Conservation (phyloP, 1,284 basidiomycete species). For the Cryptococcus deneoformans region DNA sequence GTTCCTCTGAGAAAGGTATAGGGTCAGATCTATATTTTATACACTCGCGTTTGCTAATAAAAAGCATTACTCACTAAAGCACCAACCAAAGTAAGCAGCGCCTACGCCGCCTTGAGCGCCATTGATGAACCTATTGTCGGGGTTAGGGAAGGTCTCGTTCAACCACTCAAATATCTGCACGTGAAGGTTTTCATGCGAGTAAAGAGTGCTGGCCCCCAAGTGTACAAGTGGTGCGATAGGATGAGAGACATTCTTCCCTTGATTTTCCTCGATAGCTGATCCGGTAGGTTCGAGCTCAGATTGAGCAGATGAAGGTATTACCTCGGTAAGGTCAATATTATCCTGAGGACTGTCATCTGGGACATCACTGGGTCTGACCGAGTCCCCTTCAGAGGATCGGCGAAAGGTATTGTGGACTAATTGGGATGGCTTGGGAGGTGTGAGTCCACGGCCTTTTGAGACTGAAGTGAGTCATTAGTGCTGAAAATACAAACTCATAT, state of each 20-base stretch:
- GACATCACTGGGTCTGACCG: not conserved
- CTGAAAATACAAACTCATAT: slow-evolving; percentile 9
- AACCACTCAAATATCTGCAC: slow-evolving; percentile 44
- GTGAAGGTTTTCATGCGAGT: slow-evolving; percentile 46
- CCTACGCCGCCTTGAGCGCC: slow-evolving; percentile 48
- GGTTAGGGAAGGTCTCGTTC: slow-evolving; percentile 39
- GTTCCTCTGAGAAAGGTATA: slow-evolving; percentile 31
- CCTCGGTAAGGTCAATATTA: slow-evolving; percentile 5
- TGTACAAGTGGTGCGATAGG: not conserved
- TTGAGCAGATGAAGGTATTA: not conserved
- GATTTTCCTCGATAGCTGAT: not conserved
- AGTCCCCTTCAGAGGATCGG: slow-evolving; percentile 8
- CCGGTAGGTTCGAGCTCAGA: not conserved
- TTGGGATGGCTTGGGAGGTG: slow-evolving; percentile 7
- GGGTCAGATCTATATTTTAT: too few species aligned
- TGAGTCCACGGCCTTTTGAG: slow-evolving; percentile 39
- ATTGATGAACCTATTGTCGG: slow-evolving; percentile 33
- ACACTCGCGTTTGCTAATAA: not conserved
- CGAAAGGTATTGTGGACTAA: not conserved
- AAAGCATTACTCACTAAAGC: slow-evolving; percentile 35
- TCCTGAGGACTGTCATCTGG: slow-evolving; percentile 6
- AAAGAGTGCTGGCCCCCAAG: slow-evolving; percentile 37
- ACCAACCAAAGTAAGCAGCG: slow-evolving; percentile 45
- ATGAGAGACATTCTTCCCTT: not conserved
- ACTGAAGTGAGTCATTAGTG: slow-evolving; percentile 20